These are phyloP conservation scores for Aspergillus terreus DNA, from an alignment of 2,329 filamentous ascomycete species.

Conservation along the genomic window DNA sequence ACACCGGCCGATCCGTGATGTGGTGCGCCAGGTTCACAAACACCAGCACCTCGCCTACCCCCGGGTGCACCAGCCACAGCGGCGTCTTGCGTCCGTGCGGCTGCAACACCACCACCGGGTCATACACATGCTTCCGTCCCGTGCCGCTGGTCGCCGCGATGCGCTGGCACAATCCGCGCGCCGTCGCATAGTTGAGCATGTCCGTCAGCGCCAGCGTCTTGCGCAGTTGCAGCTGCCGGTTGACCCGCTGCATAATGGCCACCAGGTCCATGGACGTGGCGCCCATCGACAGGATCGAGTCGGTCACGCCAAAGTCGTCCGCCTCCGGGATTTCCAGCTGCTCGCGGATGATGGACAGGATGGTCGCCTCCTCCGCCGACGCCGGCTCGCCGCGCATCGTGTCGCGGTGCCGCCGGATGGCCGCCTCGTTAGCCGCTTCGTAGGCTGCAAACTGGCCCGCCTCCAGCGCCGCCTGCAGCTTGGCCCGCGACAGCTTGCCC, in stretches of 20 bases:
- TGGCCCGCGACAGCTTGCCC: constrained; percentile 12
- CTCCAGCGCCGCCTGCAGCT: constrained; percentile 25
- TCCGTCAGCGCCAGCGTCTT: neutral
- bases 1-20: constrained; percentile 40
- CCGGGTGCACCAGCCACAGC: constrained; percentile 33
- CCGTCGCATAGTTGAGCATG: neutral
- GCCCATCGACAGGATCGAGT: neutral
- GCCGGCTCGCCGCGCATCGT: neutral
- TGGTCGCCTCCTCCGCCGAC: neutral
- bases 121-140: constrained; percentile 3
- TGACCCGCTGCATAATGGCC: neutral
- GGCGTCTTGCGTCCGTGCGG: constrained; percentile 20
- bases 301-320: neutral
- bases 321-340: constrained; percentile 3
- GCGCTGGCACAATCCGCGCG: neutral
- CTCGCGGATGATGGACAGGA: constrained; percentile 4
- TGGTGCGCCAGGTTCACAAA: constrained; percentile 26
- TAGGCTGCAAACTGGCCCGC: constrained; percentile 21
- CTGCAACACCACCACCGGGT: constrained; percentile 23
- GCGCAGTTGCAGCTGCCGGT: too few species aligned
- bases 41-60: constrained; percentile 33
- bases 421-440: neutral
- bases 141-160: neutral
- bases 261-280: neutral
- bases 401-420: constrained; percentile 1